phyloP scores from a whole-genome alignment of 1,139 yeast genomes.

The Kodamaea arcana region DNA sequence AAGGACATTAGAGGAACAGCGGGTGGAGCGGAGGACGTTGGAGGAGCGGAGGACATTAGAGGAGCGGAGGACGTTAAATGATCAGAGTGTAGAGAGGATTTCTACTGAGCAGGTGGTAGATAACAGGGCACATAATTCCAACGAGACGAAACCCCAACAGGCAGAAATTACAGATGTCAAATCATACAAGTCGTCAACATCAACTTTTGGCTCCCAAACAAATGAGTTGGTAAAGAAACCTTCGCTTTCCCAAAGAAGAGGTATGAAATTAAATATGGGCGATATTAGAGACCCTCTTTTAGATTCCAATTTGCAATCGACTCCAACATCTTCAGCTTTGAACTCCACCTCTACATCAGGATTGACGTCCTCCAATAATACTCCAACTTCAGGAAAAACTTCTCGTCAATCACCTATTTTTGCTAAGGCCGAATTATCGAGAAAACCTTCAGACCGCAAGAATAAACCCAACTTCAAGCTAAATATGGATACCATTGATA shows the following conservation, averaged over 20 bases:
- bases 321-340: conserved; percentile 9
- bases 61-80: too few relatives aligned
- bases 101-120: conserved; percentile 1
- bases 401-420: neutral
- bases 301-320: neutral
- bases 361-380: conserved; percentile 3
- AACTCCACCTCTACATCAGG: conserved; percentile 6
- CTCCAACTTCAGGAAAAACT: conserved; percentile 1
- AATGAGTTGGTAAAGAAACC: conserved; percentile 34
- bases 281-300: conserved; percentile 16
- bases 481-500: conserved; percentile 21
- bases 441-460: conserved; percentile 36
- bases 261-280: conserved; percentile 45
- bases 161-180: too few relatives aligned
- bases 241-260: conserved; percentile 58
- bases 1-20: too few relatives aligned
- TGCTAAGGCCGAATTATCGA: conserved; percentile 21
- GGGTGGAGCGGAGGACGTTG: too few relatives aligned
- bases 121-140: too few relatives aligned
- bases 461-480: conserved; percentile 39
- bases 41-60: too few relatives aligned
- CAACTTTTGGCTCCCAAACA: conserved; percentile 4
- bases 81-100: too few relatives aligned
- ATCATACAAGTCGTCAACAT: conserved; percentile 3
- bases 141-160: too few relatives aligned